These are phyloP conservation scores for Sclerotinia glacialis DNA, from an alignment of 2,329 filamentous ascomycete genomes.

Conservation along the genomic window DNA sequence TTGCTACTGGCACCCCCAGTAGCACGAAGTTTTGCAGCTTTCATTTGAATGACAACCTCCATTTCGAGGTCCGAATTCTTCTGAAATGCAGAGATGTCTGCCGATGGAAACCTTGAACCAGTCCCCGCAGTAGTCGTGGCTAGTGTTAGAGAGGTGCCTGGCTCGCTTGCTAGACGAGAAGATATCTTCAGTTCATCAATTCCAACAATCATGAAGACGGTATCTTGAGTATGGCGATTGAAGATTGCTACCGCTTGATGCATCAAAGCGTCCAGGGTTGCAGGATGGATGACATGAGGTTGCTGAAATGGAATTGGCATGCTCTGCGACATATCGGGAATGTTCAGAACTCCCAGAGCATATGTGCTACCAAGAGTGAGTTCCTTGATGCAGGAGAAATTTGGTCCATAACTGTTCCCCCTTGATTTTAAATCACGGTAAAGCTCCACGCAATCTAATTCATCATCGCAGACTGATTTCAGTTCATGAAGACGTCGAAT, in stretches of 20 bases:
- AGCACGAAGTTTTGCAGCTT: no score
- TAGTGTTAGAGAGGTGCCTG: no score
- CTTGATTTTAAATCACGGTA: background rate
- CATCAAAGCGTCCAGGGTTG: conserved; percentile 47
- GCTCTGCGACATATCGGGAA: conserved; percentile 17
- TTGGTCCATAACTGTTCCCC: background rate
- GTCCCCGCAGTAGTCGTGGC: no score
- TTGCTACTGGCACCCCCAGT: no score
- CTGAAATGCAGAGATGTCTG: no score
- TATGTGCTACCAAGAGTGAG: background rate
- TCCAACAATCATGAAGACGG: no score
- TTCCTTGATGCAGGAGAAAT: background rate
- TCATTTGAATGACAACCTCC: no score
- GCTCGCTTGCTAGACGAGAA: no score
- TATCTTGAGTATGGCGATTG: no score
- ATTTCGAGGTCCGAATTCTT: no score
- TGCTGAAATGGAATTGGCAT: conserved; percentile 40
- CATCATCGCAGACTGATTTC: background rate
- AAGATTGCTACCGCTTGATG: background rate
- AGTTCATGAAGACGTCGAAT: no score
- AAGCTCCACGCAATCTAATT: background rate
- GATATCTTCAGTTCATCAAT: background rate
- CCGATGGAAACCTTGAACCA: no score
- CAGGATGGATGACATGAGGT: conserved; percentile 54
- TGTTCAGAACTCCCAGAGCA: background rate